Evolutionary conservation across 2,329 filamentous ascomycete species (phyloP).

Genomic region (Alternaria sp.): DNA sequence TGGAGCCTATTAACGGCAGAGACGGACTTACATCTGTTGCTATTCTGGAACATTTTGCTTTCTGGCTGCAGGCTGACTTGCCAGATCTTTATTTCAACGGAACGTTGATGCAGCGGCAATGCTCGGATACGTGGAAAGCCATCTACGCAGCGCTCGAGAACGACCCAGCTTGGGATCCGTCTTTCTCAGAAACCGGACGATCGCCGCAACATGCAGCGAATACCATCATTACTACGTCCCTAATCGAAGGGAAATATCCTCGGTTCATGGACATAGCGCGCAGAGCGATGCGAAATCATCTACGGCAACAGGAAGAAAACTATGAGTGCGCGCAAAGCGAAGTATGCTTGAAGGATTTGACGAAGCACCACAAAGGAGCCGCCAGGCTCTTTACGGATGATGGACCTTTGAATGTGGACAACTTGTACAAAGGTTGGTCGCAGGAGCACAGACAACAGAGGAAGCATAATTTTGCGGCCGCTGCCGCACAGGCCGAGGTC

Average conservation of each 20-base stretch:
- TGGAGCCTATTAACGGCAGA: background rate
- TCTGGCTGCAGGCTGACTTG: constrained; percentile 12
- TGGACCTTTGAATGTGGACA: background rate
- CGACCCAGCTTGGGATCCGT: background rate
- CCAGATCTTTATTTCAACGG: constrained; percentile 7
- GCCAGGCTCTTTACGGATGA: background rate
- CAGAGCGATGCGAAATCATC: background rate
- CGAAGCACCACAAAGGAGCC: background rate
- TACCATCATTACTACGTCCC: background rate
- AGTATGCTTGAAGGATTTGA: background rate
- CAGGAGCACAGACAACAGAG: background rate
- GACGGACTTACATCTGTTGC: background rate
- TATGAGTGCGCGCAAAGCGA: background rate
- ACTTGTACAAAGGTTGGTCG: background rate
- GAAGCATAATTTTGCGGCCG: background rate
- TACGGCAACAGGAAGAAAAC: background rate
- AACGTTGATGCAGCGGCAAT: background rate
- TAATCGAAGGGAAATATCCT: background rate
- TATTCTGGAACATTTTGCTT: constrained; percentile 3
- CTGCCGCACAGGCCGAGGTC: background rate
- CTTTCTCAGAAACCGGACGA: background rate
- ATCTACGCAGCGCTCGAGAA: background rate
- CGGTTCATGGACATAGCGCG: background rate
- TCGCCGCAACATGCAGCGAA: background rate
- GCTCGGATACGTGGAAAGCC: background rate